A percentile compares a stretch with the other conserved stretches of the same genome.
phyloP scores from a whole-genome alignment of 306 rosid species.

The Trifolium dubium region DNA sequence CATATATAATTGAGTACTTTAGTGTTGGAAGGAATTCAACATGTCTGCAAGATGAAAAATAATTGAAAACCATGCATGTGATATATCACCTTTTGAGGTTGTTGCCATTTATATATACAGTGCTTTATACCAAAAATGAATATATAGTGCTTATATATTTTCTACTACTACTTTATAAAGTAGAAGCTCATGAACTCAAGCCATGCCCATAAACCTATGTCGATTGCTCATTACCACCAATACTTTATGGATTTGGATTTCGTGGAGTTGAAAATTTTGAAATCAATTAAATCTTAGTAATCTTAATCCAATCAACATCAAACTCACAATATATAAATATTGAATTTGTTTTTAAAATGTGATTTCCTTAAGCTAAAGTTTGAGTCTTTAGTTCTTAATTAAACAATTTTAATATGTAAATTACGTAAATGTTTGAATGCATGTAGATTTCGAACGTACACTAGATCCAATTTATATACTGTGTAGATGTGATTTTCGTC shows the following conservation, averaged over 20 bases:
- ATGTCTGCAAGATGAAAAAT: background rate
- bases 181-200: slow-evolving; percentile 34
- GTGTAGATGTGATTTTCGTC: no score
- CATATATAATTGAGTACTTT: slow-evolving; percentile 25
- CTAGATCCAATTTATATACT: no score
- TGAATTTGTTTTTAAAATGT: background rate
- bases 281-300: background rate
- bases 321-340: background rate
- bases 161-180: slow-evolving; percentile 11
- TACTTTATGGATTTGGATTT: background rate
- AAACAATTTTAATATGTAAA: no score
- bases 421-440: no score
- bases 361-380: background rate
- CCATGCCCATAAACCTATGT: background rate
- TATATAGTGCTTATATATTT: background rate
- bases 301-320: background rate
- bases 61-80: slow-evolving; percentile 36
- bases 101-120: background rate
- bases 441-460: no score
- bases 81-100: slow-evolving; percentile 10
- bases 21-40: slow-evolving; percentile 19
- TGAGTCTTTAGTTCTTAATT: background rate
- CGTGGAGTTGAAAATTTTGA: background rate
- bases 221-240: background rate
- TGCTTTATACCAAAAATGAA: no score